Evolutionary conservation across 2,329 filamentous ascomycete genomes (phyloP).

Genomic region (Herpomyces periplanetae): DNA sequence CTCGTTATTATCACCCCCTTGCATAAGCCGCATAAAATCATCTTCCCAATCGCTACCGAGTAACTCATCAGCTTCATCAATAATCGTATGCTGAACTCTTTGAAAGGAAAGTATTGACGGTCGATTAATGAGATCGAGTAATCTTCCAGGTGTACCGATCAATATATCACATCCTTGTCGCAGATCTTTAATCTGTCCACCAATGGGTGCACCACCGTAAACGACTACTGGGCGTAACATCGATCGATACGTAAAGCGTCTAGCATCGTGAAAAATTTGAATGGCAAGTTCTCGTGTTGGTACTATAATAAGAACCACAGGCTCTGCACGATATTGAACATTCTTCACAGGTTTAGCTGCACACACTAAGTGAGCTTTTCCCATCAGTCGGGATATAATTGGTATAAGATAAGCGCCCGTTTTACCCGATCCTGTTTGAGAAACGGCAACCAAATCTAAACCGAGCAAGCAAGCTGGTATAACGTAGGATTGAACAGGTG

Average conservation of each 20-base stretch:
- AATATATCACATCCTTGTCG: constrained; percentile 56
- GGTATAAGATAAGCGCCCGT: constrained; percentile 73
- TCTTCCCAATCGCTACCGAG: constrained; percentile 37
- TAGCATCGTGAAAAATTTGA: constrained; percentile 77
- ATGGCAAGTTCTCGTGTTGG: constrained; percentile 66
- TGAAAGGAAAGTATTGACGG: constrained; percentile 34
- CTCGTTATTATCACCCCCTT: constrained; percentile 17
- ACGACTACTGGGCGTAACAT: constrained; percentile 70
- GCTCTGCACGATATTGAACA: constrained; percentile 28
- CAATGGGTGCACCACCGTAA: constrained; percentile 44
- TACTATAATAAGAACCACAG: constrained; percentile 43
- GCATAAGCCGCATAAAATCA: constrained; percentile 32
- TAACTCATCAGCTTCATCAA: constrained; percentile 89
- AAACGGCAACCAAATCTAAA: constrained; percentile 49
- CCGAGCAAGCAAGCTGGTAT: constrained; percentile 38
- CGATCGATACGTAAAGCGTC: constrained; percentile 66
- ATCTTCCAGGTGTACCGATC: constrained; percentile 49
- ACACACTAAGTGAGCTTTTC: constrained; percentile 57
- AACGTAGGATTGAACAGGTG: constrained; percentile 52
- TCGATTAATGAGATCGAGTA: constrained; percentile 32
- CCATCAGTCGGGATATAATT: constrained; percentile 63
- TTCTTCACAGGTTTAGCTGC: constrained; percentile 28
- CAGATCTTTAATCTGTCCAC: constrained; percentile 28
- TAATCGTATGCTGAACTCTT: constrained; percentile 29
- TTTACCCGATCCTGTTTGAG: constrained; percentile 87